These are phyloP conservation scores for Glaciozyma antarctica DNA, from an alignment of 768 basidiomycete species.

Conservation along the genomic window DNA sequence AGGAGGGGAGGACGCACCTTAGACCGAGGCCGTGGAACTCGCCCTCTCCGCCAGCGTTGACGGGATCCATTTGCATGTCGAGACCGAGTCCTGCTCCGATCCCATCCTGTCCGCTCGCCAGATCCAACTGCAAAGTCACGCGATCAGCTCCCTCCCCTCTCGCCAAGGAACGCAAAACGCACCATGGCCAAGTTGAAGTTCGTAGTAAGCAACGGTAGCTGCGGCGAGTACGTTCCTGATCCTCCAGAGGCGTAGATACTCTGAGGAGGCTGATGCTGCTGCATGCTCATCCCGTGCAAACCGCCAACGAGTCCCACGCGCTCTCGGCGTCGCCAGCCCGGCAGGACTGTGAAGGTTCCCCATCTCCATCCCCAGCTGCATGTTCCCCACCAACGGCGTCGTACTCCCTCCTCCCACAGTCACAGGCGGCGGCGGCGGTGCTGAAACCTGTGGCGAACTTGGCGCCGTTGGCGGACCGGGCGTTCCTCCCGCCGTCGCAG, in stretches of 20 bases:
- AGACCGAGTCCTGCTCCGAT: conserved; percentile 17
- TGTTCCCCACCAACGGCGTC: not conserved
- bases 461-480: not conserved
- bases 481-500: conserved; percentile 24
- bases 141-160: not conserved
- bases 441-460: not conserved
- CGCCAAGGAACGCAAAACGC: not conserved
- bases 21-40: conserved; percentile 34
- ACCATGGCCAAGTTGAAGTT: conserved; percentile 31
- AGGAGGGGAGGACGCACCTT: conserved; percentile 18
- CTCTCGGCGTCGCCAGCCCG: not conserved
- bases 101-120: conserved; percentile 19
- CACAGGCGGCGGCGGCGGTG: not conserved
- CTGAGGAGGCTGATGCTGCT: not conserved
- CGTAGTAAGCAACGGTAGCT: not conserved
- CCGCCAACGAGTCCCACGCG: not conserved
- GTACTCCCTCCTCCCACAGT: too few relatives aligned
- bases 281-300: not conserved
- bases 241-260: not conserved
- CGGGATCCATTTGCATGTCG: conserved; percentile 15
- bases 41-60: conserved; percentile 8
- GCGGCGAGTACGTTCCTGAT: not conserved
- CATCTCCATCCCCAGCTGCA: not conserved
- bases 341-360: not conserved
- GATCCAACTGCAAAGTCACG: conserved; percentile 9